A percentile compares a stretch with the other conserved stretches of the same genome.
Evolutionary conservation across 345 rosid species (phyloP).

Genomic region (Gossypium thurberi): DNA sequence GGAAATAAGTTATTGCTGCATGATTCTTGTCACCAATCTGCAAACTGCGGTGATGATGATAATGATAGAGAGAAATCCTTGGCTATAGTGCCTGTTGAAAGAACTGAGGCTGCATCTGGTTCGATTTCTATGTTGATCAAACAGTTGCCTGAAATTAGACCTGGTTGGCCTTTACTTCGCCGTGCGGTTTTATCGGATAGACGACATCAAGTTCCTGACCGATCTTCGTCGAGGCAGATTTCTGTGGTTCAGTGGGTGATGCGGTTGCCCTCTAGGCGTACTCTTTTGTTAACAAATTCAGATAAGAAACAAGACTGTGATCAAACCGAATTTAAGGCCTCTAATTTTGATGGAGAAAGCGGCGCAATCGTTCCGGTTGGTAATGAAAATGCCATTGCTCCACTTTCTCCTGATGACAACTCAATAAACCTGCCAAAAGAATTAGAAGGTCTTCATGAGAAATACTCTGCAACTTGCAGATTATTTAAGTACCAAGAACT

Average conservation of each 20-base stretch:
- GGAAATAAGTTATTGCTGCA: conserved; percentile 18
- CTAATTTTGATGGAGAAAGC: conserved; percentile 40
- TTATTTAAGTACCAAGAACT: conserved; percentile 78
- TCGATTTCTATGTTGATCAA: conserved; percentile 36
- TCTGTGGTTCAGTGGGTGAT: conserved; percentile 67
- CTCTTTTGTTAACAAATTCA: conserved; percentile 30
- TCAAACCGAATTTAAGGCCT: conserved; percentile 18
- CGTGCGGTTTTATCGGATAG: conserved; percentile 29
- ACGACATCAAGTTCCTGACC: conserved; percentile 22
- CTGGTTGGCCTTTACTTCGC: conserved; percentile 87
- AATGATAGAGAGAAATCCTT: conserved; percentile 32
- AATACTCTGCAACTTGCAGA: conserved; percentile 66
- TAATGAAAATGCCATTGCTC: conserved; percentile 20
- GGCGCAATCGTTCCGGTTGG: conserved; percentile 50
- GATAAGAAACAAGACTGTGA: conserved; percentile 26
- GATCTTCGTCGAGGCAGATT: conserved; percentile 42
- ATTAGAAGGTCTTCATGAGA: conserved; percentile 54
- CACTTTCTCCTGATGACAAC: conserved; percentile 27
- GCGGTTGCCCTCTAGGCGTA: conserved; percentile 48
- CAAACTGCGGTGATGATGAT: conserved; percentile 10
- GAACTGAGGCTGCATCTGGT: conserved; percentile 28
- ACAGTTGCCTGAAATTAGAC: conserved; percentile 50
- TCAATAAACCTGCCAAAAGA: conserved; percentile 42
- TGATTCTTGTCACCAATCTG: conserved; percentile 21
- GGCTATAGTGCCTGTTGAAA: conserved; percentile 52